Evolutionary conservation across 2,329 filamentous ascomycete species (phyloP), one percentile per base, ranked within the genome.

Genomic region (Monilinia laxa): DNA sequence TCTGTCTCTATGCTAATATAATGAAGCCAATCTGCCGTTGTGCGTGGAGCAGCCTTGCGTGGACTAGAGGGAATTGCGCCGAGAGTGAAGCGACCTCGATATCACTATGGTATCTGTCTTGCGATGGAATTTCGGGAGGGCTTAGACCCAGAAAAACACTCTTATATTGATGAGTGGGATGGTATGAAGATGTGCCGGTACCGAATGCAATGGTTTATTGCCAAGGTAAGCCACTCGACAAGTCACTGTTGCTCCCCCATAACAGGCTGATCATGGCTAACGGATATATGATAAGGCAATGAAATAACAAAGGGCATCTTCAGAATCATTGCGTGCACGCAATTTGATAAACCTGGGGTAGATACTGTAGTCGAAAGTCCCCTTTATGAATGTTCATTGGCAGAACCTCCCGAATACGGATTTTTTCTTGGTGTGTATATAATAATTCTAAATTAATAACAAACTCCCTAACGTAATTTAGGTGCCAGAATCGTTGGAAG

Each of bases 11-110:
- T 58, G 38, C 66, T 70, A 35, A 68, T 62, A 9, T 2, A 45
- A 5, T 55, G 7, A 25, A 73, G 71, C 4, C 71, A 73, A 68
- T 53, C 69, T 16, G 71, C 72, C 11, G 65, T 73, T 35, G 69
- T 70, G 2, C 65, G 57, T 55, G 71, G 71, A 18, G 71, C 71
- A 25, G 59, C 60, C 6, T 51, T 72, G 1, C 69, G 71, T 23
- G 71, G 71, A 10, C 40, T 72, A 6, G 65, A 69, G 35, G 68
- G 68, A 2, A 65, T 70, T 51, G 64, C 66, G 10, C 68, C 70
- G 3, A 54, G 62, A 2, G 35, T 65, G 1, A 71, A 67, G 55
- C 53, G 55, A 2, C 16, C 51, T 16, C 70, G 69, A 12, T 23
- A 67, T 14, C 67, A 71, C 56, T 71, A 71, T 47, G 67, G 70